Conservation (phyloP, 1,284 basidiomycete genomes). For the Marasmius oreades region DNA sequence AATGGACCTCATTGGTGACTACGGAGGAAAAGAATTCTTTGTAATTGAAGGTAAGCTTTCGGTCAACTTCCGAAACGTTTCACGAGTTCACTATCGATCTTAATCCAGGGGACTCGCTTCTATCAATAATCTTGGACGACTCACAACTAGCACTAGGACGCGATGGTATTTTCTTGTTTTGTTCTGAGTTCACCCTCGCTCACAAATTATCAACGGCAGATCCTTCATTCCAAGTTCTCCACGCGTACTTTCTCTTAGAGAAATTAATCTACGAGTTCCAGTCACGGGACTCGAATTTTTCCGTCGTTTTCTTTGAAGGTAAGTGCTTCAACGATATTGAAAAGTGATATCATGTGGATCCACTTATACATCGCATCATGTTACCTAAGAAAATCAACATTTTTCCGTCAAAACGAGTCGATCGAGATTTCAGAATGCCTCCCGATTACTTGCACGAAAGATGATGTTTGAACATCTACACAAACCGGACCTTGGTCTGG, state of each 20-base stretch:
- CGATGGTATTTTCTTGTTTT: constrained; percentile 28
- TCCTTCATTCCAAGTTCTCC: constrained; percentile 56
- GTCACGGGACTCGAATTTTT: constrained; percentile 51
- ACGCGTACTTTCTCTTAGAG: constrained; percentile 56
- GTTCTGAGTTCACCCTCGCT: constrained; percentile 4
- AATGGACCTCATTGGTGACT: constrained; percentile 72
- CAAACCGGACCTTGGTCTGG: constrained; percentile 20
- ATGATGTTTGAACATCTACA: constrained; percentile 52
- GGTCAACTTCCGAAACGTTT: background rate
- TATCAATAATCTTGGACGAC: constrained; percentile 56
- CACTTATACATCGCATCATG: no score
- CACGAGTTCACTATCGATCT: background rate
- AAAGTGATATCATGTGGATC: constrained; percentile 4
- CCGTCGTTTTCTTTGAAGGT: constrained; percentile 64
- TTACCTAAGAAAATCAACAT: no score
- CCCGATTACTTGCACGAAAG: constrained; percentile 47
- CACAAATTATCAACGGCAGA: constrained; percentile 29
- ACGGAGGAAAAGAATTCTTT: constrained; percentile 65
- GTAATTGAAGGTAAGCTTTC: constrained; percentile 56
- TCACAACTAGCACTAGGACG: constrained; percentile 51
- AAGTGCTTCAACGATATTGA: constrained; percentile 12
- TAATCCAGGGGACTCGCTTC: constrained; percentile 55
- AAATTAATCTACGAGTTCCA: constrained; percentile 44
- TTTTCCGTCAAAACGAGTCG: no score
- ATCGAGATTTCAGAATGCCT: constrained; percentile 34